Conservation (phyloP, 2,329 filamentous ascomycete species). For the Tricladium varicosporioides region DNA sequence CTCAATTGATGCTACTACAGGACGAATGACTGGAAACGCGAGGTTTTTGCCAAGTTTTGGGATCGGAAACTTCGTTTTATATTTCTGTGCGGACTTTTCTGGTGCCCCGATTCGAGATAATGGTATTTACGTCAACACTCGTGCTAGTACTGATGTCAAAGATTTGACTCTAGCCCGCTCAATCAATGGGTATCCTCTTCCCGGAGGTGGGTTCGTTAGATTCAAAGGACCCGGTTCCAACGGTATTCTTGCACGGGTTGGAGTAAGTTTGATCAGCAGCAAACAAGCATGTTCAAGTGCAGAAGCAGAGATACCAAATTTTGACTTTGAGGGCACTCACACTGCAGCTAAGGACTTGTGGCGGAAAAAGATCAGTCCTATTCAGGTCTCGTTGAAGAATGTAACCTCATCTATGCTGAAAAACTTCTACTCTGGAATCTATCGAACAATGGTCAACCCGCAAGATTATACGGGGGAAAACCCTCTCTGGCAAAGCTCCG, state of each 20-base stretch:
- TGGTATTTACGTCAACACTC: conserved; percentile 59
- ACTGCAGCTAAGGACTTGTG: conserved; percentile 55
- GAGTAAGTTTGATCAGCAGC: conserved; percentile 66
- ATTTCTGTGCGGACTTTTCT: conserved; percentile 67
- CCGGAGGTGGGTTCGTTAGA: conserved; percentile 60
- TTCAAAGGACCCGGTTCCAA: conserved; percentile 47
- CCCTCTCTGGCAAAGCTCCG: conserved; percentile 60
- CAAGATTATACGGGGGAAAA: conserved; percentile 76
- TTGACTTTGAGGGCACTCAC: conserved; percentile 57
- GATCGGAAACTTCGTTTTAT: conserved; percentile 53
- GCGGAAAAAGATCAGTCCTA: conserved; percentile 57
- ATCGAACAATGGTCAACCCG: conserved; percentile 66
- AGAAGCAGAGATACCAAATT: conserved; percentile 65
- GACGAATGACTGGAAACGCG: conserved; percentile 60
- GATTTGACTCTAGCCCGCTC: conserved; percentile 48
- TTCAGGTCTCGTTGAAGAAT: conserved; percentile 50
- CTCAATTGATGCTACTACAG: conserved; percentile 50
- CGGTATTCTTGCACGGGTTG: conserved; percentile 59
- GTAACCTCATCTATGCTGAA: conserved; percentile 52
- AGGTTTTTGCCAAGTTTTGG: conserved; percentile 65
- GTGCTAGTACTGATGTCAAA: conserved; percentile 46
- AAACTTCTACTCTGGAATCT: conserved; percentile 68
- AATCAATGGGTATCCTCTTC: conserved; percentile 52
- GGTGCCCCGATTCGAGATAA: conserved; percentile 55
- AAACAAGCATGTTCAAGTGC: conserved; percentile 66